Percentiles rank a stretch among this genome's conserved stretches.
Evolutionary conservation across 106 monocot species (phyloP).

Genomic region (Hemerocallis citrina): DNA sequence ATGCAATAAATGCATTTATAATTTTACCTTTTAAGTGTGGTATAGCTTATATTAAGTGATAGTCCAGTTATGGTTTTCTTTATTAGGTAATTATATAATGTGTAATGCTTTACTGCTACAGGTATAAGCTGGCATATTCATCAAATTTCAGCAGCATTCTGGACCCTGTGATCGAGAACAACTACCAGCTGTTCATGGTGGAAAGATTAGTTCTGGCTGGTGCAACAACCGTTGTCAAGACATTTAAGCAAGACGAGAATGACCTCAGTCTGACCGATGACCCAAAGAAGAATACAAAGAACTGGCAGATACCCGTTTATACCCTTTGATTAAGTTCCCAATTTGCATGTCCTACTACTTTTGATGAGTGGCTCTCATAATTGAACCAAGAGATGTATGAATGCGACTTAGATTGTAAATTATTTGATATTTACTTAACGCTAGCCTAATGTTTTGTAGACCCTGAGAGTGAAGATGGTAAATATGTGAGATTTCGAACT

Average conservation of each 20-base stretch:
- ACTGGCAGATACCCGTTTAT: constrained; percentile 81
- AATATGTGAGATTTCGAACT: not conserved
- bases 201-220: constrained; percentile 77
- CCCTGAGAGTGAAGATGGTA: not conserved
- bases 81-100: no score
- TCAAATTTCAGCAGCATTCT: constrained; percentile 72
- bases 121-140: constrained; percentile 81
- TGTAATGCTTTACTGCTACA: no score
- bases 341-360: not conserved
- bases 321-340: constrained; percentile 17
- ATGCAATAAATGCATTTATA: no score
- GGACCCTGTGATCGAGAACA: constrained; percentile 78
- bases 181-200: constrained; percentile 93
- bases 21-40: no score
- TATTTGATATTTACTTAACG: not conserved
- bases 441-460: not conserved
- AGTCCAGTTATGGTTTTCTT: no score
- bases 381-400: not conserved
- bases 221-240: constrained; percentile 68
- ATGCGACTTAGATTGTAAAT: not conserved
- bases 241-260: constrained; percentile 66
- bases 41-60: no score
- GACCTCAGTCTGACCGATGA: constrained; percentile 87
- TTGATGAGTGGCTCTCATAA: not conserved
- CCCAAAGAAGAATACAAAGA: constrained; percentile 87